Conservation (phyloP, 805 yeast species). For the Cyberlindnera nakhonratchasimensis region DNA sequence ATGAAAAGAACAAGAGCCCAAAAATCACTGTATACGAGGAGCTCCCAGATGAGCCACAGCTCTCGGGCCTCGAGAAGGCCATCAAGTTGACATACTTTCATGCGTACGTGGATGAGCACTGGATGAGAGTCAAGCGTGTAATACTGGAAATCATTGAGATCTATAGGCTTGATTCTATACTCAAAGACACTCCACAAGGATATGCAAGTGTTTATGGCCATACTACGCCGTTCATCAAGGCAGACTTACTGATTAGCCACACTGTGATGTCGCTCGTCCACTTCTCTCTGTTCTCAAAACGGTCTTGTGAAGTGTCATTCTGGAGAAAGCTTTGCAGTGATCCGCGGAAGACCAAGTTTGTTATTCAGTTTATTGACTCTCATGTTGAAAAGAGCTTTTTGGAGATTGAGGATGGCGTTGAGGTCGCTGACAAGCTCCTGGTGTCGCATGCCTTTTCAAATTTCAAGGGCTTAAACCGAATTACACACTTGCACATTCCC, state of each 20-base stretch:
- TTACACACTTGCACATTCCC: no score
- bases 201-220: background rate
- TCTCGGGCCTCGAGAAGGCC: no score
- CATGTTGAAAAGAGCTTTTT: background rate
- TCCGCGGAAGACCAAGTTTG: background rate
- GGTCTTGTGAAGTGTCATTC: background rate
- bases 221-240: background rate
- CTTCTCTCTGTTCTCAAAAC: background rate
- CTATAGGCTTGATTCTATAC: background rate
- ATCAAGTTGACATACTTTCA: no score
- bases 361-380: slow-evolving; percentile 1
- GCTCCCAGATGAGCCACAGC: no score
- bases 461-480: no score
- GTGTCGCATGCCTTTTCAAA: background rate
- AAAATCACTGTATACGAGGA: no score
- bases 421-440: background rate
- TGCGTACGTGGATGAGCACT: no score
- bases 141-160: no score
- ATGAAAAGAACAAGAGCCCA: no score
- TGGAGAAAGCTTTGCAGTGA: background rate
- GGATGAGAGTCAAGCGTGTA: background rate
- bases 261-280: slow-evolving; percentile 5
- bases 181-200: background rate
- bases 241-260: background rate
- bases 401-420: background rate